Base-by-base conservation (phyloP, 2,329 filamentous ascomycete genomes). In the Huntiella abstrusa region DNA sequence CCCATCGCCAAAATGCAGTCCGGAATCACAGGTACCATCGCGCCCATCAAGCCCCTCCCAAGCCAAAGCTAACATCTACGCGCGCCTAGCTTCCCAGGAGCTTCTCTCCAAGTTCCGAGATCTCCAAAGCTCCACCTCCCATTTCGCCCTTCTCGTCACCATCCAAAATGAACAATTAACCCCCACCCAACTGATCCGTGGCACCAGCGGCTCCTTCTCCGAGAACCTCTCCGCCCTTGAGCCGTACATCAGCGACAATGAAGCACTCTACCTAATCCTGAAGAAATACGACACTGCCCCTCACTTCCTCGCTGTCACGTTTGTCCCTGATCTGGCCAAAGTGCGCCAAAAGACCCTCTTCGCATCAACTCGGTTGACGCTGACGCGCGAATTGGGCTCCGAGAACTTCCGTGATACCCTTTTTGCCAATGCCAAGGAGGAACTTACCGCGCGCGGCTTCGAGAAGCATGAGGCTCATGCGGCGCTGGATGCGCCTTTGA, bases 301-400 rank as follows among this genome's bases (percentile, higher is more conserved):
- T n/a, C 62, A 60, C 52, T 75, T 86, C 52, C 63, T 81, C 19
- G 80, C 78, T 40, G 65, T 87, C 33, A 85, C 82, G 33, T 91
- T 86, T 59, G 76, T 91, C 4, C 84, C 83, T 19, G 81, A 88
- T 60, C 58, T 73, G 1, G 83, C 83, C 35, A 80, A 79, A 22
- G 83, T 91, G 48, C 77, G 83, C 35, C 80, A 85, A 59, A 91
- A 91, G 68, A 91, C 84, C 79, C 71, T 91, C 16, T 87, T 88
- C 59, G 83, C 83, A 4, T 74, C 77, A 17, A 87, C 83, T 22
- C 73, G 82, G 7, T 66, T 87, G 54, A 83, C 82, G 0, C 69
- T 91, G 1, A 72, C 80, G 43, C 73, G 83, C 37, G 82, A 88
- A 62, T 68, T 91, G 7, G 83, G 84, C 40, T 73, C 75, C 46